These are phyloP conservation scores for Ensete glaucum DNA, from an alignment of 176 grass and related monocot species.

Conservation along the genomic window DNA sequence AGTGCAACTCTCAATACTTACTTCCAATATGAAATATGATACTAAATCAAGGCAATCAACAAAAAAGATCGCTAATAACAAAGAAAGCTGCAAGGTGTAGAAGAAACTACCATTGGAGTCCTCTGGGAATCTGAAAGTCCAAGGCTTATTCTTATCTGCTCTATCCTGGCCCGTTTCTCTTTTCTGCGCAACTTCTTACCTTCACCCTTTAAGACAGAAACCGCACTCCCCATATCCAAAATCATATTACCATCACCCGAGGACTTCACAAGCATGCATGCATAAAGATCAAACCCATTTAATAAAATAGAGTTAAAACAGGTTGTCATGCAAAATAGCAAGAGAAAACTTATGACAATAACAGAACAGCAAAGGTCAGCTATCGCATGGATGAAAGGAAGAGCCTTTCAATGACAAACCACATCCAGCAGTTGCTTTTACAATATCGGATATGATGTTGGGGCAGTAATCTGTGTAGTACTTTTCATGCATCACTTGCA, in stretches of 20 bases:
- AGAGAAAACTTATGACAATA: too few relatives aligned
- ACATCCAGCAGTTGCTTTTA: too few relatives aligned
- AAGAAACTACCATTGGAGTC: slow-evolving; percentile 64
- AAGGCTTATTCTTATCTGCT: slow-evolving; percentile 91
- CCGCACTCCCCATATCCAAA: slow-evolving; percentile 51
- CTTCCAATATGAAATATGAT: not conserved
- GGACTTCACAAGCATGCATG: slow-evolving; percentile 29
- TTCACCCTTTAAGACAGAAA: slow-evolving; percentile 81
- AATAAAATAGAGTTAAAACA: slow-evolving; percentile 9
- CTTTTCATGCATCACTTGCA: too few relatives aligned
- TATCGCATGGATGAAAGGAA: too few relatives aligned
- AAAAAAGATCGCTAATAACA: not conserved
- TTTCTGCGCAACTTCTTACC: slow-evolving; percentile 80
- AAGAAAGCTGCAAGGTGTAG: slow-evolving; percentile 8
- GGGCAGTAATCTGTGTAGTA: too few relatives aligned
- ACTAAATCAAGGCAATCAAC: not conserved
- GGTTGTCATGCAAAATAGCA: too few relatives aligned
- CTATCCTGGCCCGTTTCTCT: slow-evolving; percentile 92
- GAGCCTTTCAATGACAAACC: too few relatives aligned
- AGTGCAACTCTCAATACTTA: not conserved
- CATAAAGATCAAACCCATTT: not conserved
- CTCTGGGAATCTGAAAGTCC: slow-evolving; percentile 98
- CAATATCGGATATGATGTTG: too few relatives aligned
- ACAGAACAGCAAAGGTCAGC: too few relatives aligned
- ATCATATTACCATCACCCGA: slow-evolving; percentile 45